phyloP scores from a whole-genome alignment of 2,329 filamentous ascomycete species.

The Diaporthe sp. region DNA sequence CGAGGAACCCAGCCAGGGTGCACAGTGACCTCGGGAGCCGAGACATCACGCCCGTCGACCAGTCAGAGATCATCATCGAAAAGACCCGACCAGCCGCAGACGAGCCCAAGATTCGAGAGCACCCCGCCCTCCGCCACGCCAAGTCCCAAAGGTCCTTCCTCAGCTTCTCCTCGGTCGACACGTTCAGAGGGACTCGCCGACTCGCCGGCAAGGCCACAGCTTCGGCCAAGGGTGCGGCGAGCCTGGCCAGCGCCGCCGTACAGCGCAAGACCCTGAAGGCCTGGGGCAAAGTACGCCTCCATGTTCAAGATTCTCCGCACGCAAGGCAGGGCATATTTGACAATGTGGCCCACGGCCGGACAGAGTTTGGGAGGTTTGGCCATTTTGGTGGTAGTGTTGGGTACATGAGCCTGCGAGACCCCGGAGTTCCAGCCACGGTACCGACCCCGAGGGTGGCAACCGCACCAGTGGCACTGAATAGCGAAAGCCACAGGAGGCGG shows the following conservation, averaged over 20 bases:
- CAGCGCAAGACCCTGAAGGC: slow-evolving; percentile 34
- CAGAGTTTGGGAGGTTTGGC: not conserved
- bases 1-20: slow-evolving; percentile 35
- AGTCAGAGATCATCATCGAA: slow-evolving; percentile 24
- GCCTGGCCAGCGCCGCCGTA: slow-evolving; percentile 34
- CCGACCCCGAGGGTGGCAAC: slow-evolving; percentile 12
- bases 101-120: slow-evolving; percentile 6
- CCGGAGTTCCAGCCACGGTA: not conserved
- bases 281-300: slow-evolving; percentile 31
- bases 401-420: slow-evolving; percentile 32
- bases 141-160: slow-evolving; percentile 38
- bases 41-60: slow-evolving; percentile 16
- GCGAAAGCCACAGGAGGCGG: slow-evolving; percentile 34
- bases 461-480: slow-evolving; percentile 26
- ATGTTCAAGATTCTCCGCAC: slow-evolving; percentile 27
- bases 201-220: slow-evolving; percentile 38
- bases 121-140: slow-evolving; percentile 35
- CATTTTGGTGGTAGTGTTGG: slow-evolving; percentile 17
- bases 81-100: slow-evolving; percentile 15
- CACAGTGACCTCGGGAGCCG: slow-evolving; percentile 5
- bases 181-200: slow-evolving; percentile 31
- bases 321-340: slow-evolving; percentile 33
- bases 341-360: slow-evolving; percentile 4
- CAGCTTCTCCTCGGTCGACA: slow-evolving; percentile 37
- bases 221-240: slow-evolving; percentile 35